Conservation (phyloP, 2,329 filamentous ascomycete genomes). For the Pseudopithomyces chartarum region DNA sequence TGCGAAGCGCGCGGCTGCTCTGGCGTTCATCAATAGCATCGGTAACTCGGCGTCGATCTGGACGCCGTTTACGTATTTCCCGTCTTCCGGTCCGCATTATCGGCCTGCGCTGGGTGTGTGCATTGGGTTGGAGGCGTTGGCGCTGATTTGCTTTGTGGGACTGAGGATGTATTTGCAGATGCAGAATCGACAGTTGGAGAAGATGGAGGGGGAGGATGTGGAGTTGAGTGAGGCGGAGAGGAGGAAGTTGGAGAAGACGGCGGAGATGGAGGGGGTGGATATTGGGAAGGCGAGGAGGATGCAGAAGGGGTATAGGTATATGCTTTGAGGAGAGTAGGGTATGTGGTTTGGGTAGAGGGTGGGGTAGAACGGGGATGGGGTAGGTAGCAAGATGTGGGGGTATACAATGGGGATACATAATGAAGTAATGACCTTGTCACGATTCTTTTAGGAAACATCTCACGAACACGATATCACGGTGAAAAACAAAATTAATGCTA, state of each 20-base stretch:
- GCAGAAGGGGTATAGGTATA: slow-evolving; percentile 61
- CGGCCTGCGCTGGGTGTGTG: slow-evolving; percentile 26
- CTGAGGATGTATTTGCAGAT: slow-evolving; percentile 29
- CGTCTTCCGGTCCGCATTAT: slow-evolving; percentile 22
- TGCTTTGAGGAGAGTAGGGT: slow-evolving; percentile 42
- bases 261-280: slow-evolving; percentile 57
- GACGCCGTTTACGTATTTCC: slow-evolving; percentile 48
- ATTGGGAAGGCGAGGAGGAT: slow-evolving; percentile 54
- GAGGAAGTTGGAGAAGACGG: slow-evolving; percentile 59
- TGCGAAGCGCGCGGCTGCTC: slow-evolving; percentile 60
- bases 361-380: background rate
- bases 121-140: slow-evolving; percentile 24
- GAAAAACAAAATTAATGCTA: background rate
- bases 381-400: background rate
- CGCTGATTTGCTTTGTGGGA: slow-evolving; percentile 18
- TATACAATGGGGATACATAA: background rate
- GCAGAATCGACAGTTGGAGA: slow-evolving; percentile 57
- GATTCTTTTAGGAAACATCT: no score
- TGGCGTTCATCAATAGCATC: slow-evolving; percentile 61
- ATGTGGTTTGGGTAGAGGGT: slow-evolving; percentile 22
- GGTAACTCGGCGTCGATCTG: slow-evolving; percentile 60
- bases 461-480: no score
- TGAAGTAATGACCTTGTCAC: background rate
- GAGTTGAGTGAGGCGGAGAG: slow-evolving; percentile 55
- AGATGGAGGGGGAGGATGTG: slow-evolving; percentile 55